Evolutionary conservation across 2,329 filamentous ascomycete species (phyloP), one percentile per base, ranked within the genome.

Genomic region (Aspergillus sojae): DNA sequence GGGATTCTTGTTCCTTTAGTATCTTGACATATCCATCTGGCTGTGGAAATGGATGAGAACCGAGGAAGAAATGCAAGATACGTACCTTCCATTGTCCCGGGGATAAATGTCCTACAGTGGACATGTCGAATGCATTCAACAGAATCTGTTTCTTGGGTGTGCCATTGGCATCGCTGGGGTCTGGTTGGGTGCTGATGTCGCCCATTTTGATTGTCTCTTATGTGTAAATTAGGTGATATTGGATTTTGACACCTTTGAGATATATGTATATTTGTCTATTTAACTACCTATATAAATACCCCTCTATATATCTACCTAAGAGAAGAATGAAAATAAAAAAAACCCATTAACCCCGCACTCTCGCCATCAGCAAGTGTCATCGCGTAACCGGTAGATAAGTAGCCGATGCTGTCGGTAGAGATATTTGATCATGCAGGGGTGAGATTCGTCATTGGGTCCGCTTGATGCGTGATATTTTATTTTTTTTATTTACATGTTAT

Each of bases 41-140:
- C 23, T 23, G 23, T 23, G 23, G 23, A 23, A 23, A 23, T 23
- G 23, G 23, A 23, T 23, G 23, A 2, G 23, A 23, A 23, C 23
- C 1, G 23, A 23, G 23, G 23, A 23, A 23, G 23, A 23, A 23
- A 23, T 10, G 6, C 7, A 43, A n/a, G 14, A 16, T 41, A 30
- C 64, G 63, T 57, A 85, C 85, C 78, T 88, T 89, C 88, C 88
- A 90, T 76, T 90, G 88, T 0, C 88, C 88, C 0, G 87, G 87
- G 0, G 85, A 87, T 39, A 90, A 72, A 71, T 90, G 88, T 2
- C 87, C 87, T 6, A 89, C 82, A 0, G 87, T 89, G 2, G 82
- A 86, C 86, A 89, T 89, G 63, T 89, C 87, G 67, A 89, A 89
- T 3, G 87, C 87, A 77, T 89, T 89, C 54, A 89, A 78, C 6